phyloP scores from a whole-genome alignment of 1,284 basidiomycete genomes.

The Papiliotrema flavescens region DNA sequence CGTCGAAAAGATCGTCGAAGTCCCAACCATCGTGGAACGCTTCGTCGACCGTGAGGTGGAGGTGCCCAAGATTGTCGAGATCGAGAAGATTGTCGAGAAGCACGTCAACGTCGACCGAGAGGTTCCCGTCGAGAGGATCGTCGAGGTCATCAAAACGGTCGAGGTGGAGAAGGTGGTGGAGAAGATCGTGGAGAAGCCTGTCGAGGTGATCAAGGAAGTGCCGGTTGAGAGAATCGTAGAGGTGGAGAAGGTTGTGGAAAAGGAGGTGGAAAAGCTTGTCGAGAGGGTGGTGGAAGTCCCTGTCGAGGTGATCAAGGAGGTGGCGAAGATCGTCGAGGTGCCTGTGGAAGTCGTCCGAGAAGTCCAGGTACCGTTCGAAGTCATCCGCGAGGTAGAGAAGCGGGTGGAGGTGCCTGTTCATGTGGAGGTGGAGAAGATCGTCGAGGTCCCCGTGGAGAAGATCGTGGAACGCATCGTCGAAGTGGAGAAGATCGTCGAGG shows the following conservation, averaged over 20 bases:
- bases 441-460: conserved; percentile 41
- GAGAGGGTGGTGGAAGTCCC: conserved; percentile 36
- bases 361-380: conserved; percentile 43
- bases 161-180: conserved; percentile 32
- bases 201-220: conserved; percentile 25
- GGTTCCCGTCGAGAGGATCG: conserved; percentile 31
- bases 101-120: conserved; percentile 33
- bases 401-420: conserved; percentile 39
- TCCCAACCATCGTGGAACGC: conserved; percentile 37
- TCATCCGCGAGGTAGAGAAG: conserved; percentile 31
- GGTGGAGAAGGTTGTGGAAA: conserved; percentile 40
- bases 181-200: conserved; percentile 35
- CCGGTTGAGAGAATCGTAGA: conserved; percentile 27
- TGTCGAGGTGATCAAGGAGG: conserved; percentile 25
- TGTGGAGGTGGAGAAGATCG: conserved; percentile 34
- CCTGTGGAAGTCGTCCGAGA: conserved; percentile 43
- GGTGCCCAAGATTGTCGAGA: conserved; percentile 41
- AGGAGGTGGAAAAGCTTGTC: conserved; percentile 40
- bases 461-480: conserved; percentile 32
- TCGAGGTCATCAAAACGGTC: conserved; percentile 52
- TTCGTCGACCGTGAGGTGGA: conserved; percentile 46
- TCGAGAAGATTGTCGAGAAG: conserved; percentile 29
- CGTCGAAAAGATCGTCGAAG: conserved; percentile 39
- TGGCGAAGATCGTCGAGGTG: conserved; percentile 32
- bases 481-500: conserved; percentile 50